A percentile compares a stretch with the other conserved stretches of the same genome.
Conservation (phyloP, 75 land plant species). For the Sequoia sempervirens region DNA sequence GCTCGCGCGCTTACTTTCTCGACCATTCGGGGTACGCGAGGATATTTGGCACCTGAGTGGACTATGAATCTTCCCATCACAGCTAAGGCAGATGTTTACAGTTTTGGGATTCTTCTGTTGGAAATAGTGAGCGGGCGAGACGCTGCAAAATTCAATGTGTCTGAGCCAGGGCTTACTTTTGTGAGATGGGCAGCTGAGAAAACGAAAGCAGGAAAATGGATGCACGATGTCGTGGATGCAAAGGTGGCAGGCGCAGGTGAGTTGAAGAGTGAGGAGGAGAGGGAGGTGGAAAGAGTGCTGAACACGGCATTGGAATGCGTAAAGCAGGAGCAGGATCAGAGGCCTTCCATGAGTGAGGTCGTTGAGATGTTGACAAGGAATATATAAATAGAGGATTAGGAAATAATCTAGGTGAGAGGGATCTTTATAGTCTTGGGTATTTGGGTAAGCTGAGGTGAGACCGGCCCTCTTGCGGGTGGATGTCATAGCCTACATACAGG, state of each 20-base stretch:
- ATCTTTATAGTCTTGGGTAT: no score
- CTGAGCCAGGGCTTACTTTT: not conserved
- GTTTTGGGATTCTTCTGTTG: slow-evolving; percentile 26
- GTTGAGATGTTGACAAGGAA: slow-evolving; percentile 61
- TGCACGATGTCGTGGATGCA: slow-evolving; percentile 5
- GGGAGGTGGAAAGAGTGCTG: slow-evolving; percentile 39
- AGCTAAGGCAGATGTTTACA: slow-evolving; percentile 24
- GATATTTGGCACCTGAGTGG: slow-evolving; percentile 30
- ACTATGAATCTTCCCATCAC: slow-evolving; percentile 6
- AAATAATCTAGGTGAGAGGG: no score
- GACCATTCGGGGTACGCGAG: slow-evolving; percentile 36
- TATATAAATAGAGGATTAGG: no score
- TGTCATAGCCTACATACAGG: no score
- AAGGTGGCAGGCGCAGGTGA: not conserved
- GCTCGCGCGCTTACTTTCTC: slow-evolving; percentile 14
- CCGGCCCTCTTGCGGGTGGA: no score
- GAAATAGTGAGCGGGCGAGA: slow-evolving; percentile 18
- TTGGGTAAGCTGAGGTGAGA: no score
- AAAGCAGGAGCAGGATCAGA: slow-evolving; percentile 40
- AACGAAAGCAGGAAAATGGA: not conserved
- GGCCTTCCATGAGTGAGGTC: slow-evolving; percentile 72
- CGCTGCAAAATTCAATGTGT: not conserved
- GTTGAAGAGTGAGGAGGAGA: slow-evolving; percentile 20
- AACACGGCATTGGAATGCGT: slow-evolving; percentile 72
- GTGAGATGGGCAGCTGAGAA: not conserved